Conservation (phyloP, 768 basidiomycete species). For the Jaapia argillacea region DNA sequence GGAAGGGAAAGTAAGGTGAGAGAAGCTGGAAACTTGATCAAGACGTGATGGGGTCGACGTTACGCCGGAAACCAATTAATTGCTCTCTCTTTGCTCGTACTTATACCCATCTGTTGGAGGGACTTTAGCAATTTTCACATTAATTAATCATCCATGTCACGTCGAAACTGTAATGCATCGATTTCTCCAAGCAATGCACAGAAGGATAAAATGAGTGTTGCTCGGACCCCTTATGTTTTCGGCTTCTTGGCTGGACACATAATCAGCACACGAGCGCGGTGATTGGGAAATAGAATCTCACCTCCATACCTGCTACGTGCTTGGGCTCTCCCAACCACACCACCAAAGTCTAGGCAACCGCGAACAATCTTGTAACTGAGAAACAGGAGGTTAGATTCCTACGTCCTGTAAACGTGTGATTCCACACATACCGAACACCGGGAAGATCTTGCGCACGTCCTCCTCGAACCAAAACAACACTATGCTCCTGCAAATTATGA, state of each 20-base stretch:
- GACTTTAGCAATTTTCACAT: too few relatives aligned
- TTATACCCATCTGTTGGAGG: too few relatives aligned
- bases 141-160: too few relatives aligned
- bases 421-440: slow-evolving; percentile 71
- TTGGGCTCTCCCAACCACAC: slow-evolving; percentile 74
- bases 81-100: too few relatives aligned
- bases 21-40: slow-evolving; percentile 49
- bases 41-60: slow-evolving; percentile 11
- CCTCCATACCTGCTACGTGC: slow-evolving; percentile 91
- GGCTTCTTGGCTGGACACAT: slow-evolving; percentile 70
- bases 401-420: neutral
- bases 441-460: slow-evolving; percentile 97
- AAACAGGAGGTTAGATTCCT: slow-evolving; percentile 1
- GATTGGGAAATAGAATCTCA: slow-evolving; percentile 21
- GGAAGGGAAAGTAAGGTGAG: slow-evolving; percentile 59
- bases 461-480: slow-evolving; percentile 89
- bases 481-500: slow-evolving; percentile 96
- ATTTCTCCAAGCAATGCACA: slow-evolving; percentile 3
- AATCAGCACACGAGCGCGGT: neutral
- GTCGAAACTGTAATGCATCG: neutral
- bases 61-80: too few relatives aligned
- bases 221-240: slow-evolving; percentile 26
- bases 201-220: neutral
- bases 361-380: slow-evolving; percentile 89
- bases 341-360: slow-evolving; percentile 85